Evolutionary conservation across 768 basidiomycete genomes (phyloP).

Genomic region (Hericium rajendrae): DNA sequence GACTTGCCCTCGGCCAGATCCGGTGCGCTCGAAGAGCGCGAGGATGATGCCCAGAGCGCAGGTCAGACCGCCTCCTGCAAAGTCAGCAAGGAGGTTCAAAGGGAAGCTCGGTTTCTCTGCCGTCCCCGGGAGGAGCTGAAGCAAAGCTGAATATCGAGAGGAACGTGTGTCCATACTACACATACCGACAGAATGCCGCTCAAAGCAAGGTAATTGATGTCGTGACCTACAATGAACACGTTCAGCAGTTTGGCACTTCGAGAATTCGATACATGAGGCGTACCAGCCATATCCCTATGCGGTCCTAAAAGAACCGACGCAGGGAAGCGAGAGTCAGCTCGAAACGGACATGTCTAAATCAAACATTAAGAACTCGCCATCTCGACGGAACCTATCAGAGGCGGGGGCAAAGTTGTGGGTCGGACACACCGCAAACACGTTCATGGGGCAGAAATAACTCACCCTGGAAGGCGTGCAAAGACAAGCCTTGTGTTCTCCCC

Average conservation of each 20-base stretch:
- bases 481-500: conserved; percentile 50
- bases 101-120: conserved; percentile 59
- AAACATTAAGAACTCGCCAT: not conserved
- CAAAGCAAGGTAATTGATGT: conserved; percentile 76
- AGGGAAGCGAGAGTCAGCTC: not conserved
- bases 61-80: conserved; percentile 71
- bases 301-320: conserved; percentile 33
- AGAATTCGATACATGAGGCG: conserved; percentile 9
- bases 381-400: not conserved
- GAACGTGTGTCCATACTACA: not conserved
- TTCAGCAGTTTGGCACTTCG: not conserved
- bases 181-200: conserved; percentile 64
- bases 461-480: conserved; percentile 74
- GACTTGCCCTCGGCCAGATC: conserved; percentile 62
- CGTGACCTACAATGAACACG: conserved; percentile 45
- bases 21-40: conserved; percentile 58
- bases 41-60: conserved; percentile 67
- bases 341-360: not conserved
- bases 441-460: conserved; percentile 16
- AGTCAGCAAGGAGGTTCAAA: conserved; percentile 70
- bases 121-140: conserved; percentile 59
- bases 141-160: not conserved
- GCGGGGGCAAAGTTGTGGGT: not conserved
- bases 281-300: conserved; percentile 71
- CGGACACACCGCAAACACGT: not conserved